Base-by-base conservation (phyloP, 1,284 basidiomycete genomes). In the Blastosporella zonata region DNA sequence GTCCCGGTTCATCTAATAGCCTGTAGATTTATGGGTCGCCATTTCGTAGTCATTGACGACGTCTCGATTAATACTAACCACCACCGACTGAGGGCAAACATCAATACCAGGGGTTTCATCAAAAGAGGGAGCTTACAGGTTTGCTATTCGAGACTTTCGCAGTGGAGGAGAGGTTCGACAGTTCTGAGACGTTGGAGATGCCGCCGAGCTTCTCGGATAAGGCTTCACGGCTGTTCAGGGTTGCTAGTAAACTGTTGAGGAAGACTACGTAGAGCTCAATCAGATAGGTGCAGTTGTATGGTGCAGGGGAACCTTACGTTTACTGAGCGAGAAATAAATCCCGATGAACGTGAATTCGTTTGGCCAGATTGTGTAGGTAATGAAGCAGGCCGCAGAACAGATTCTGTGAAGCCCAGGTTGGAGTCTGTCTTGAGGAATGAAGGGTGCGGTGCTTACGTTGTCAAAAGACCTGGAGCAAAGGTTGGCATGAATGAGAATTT, bases 351-450 rank as follows among this genome's bases (percentile, higher is more conserved):
- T 63, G 42, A 67, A 62, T n/a, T 57, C 54, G n/a, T 59, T 49
- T 2, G 65, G 67, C 64, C 64, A 67, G 23, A 66, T 52, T 6
- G 62, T 53, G 29, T 63, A 67, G 46, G 63, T 63, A 44, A 67
- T 61, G 25, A 68, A 64, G 46, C 63, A 67, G 10, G 59, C 63
- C 4, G 52, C 39, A 20, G 63, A 54, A 43, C 62, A 66, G 9
- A 59, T 23, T 20, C 59, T 59, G 22, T 6, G 9, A 22, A 20
- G 15, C 12, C 10, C 10, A 12, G 2, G 13, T 27, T 42, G 18
- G 3, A 21, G 8, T 12, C 20, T 33, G 27, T 6, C 17, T 7
- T 18, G 18, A 6, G 2, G 3, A 18, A 36, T 5, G 2, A 23
- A 23, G 9, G 20, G n/a, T 10, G 9, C 13, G 17, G 20, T 33